Evolutionary conservation across 2,329 filamentous ascomycete genomes (phyloP), one percentile per base, ranked within the genome.

Genomic region (Knufia fluminis): DNA sequence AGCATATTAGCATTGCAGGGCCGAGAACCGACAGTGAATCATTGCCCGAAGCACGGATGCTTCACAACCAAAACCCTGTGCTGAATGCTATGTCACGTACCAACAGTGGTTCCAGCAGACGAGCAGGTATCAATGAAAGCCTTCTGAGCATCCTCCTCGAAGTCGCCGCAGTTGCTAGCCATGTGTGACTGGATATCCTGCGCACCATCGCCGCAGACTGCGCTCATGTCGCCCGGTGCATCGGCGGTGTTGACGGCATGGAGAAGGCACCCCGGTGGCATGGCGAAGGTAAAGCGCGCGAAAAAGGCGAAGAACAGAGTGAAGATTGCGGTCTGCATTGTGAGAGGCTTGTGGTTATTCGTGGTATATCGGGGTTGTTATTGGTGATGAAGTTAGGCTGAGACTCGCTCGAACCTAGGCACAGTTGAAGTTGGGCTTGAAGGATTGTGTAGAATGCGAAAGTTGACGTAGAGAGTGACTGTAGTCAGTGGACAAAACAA

Each of bases 231-330:
- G 32, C 62, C 59, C 6, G 69, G 69, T 50, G 66, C 57, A 45
- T 59, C 28, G 47, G 67, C 59, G 39, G 62, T 59, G 52, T 73
- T 73, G 56, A 77, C 66, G 32, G 71, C 73, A 36, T 64, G 66
- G 39, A 77, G 64, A 40, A 78, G 64, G 61, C 75, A 78, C 48
- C 71, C 71, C 23, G 73, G 73, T 40, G 74, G 69, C 46, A 66
- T 58, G n/a, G 67, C 64, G 50, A 65, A 66, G 51, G 42, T 19
- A 16, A 70, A 61, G 49, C 69, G 61, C 55, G 68, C 67, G 59
- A 65, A 64, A 50, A 72, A 61, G 58, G 75, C 62, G 50, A 75
- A 57, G 51, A 70, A 67, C 49, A 73, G 54, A 50, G 23, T 19
- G 35, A 48, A 69, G 49, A 46, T 20, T 16, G 24, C 20, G 49